Conservation (phyloP, 2,329 filamentous ascomycete species). For the Talaromyces islandicus region DNA sequence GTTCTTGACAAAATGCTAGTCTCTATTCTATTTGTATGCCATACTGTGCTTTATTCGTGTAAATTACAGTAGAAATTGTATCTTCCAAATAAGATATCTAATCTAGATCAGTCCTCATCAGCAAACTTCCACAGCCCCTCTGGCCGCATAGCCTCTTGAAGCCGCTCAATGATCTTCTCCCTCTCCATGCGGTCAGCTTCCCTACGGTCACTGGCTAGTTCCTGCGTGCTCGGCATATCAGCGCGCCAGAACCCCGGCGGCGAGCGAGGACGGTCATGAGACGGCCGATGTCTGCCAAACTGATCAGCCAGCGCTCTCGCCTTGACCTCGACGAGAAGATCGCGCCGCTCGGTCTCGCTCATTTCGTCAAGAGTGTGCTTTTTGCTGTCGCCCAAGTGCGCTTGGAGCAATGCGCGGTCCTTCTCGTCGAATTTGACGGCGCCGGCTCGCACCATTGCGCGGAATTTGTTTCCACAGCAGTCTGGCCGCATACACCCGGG, state of each 20-base stretch:
- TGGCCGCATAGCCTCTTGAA: constrained; percentile 72
- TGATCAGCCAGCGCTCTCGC: constrained; percentile 66
- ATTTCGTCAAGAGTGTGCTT: constrained; percentile 40
- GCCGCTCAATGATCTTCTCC: constrained; percentile 63
- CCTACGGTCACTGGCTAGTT: constrained; percentile 59
- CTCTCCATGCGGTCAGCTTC: constrained; percentile 60
- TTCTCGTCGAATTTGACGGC: constrained; percentile 21
- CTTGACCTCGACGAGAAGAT: constrained; percentile 69
- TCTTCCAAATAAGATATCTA: not conserved
- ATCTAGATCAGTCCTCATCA: constrained; percentile 54
- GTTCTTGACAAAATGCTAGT: not conserved
- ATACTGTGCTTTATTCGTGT: no score
- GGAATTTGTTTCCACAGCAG: constrained; percentile 71
- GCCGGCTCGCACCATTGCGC: constrained; percentile 52
- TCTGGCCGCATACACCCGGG: constrained; percentile 67
- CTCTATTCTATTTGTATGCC: not conserved
- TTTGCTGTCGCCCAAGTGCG: constrained; percentile 45
- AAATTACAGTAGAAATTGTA: no score
- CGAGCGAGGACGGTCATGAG: constrained; percentile 63
- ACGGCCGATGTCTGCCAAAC: constrained; percentile 70
- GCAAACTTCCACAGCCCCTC: constrained; percentile 74
- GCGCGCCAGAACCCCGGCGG: constrained; percentile 88
- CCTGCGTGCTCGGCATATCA: constrained; percentile 86
- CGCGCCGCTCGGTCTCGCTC: constrained; percentile 54
- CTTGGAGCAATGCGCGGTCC: constrained; percentile 37